phyloP scores from a whole-genome alignment of 2,329 filamentous ascomycete genomes.

The Fusarium falciforme region DNA sequence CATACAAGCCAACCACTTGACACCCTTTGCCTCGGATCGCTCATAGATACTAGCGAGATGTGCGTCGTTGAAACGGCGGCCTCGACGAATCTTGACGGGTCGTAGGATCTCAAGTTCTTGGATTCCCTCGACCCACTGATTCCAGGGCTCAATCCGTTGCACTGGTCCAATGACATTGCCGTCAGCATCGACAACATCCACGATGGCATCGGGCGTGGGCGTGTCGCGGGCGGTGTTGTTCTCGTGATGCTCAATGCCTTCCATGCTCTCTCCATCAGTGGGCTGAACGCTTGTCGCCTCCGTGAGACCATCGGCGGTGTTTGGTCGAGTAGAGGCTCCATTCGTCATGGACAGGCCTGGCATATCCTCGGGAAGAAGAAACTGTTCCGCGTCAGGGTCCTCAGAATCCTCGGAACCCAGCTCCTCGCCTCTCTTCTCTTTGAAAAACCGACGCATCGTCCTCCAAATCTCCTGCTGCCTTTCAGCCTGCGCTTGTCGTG shows the following conservation, averaged over 20 bases:
- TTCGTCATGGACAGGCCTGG: slow-evolving; percentile 25
- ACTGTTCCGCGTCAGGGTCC: slow-evolving; percentile 26
- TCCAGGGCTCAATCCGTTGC: slow-evolving; percentile 51
- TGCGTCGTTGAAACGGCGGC: slow-evolving; percentile 54
- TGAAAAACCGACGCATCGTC: slow-evolving; percentile 51
- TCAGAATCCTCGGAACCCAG: slow-evolving; percentile 22
- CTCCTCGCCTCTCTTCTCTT: slow-evolving; percentile 44
- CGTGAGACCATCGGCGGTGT: slow-evolving; percentile 1
- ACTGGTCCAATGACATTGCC: slow-evolving; percentile 54
- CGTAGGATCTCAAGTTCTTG: slow-evolving; percentile 53
- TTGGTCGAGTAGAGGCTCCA: slow-evolving; percentile 9
- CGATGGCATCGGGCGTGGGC: slow-evolving; percentile 36
- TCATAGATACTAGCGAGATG: slow-evolving; percentile 56
- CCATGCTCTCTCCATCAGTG: slow-evolving; percentile 28
- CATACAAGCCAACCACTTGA: slow-evolving; percentile 61
- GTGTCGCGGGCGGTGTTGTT: not conserved
- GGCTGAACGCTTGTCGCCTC: not conserved
- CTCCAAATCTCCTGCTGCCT: slow-evolving; percentile 42
- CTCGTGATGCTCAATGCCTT: slow-evolving; percentile 32
- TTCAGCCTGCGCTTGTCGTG: slow-evolving; percentile 44
- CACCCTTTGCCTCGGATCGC: slow-evolving; percentile 54
- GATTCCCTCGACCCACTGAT: slow-evolving; percentile 55
- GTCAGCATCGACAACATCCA: slow-evolving; percentile 52
- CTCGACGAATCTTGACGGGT: slow-evolving; percentile 55
- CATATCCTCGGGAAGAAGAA: slow-evolving; percentile 20